Evolutionary conservation across 176 grass and related monocot genomes (phyloP).

Genomic region (Luzula sylvatica): DNA sequence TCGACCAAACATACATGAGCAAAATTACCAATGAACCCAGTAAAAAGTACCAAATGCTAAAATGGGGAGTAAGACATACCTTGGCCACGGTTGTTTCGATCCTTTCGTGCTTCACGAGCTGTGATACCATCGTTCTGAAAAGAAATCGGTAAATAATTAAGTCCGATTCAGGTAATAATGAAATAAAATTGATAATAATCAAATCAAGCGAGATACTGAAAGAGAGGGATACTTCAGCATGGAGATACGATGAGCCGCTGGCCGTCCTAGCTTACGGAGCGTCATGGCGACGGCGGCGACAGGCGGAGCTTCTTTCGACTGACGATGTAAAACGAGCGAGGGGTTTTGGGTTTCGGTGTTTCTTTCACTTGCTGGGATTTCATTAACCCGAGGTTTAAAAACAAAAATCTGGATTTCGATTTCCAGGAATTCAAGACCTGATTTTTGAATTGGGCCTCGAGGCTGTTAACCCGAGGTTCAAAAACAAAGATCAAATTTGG

Average conservation of each 20-base stretch:
- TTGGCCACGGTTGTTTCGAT: conserved; percentile 84
- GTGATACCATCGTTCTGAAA: conserved; percentile 90
- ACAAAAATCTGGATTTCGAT: not conserved
- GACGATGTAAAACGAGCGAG: conserved; percentile 5
- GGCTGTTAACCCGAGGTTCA: no score
- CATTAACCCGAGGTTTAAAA: not conserved
- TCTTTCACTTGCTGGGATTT: not conserved
- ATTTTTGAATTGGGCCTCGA: no score
- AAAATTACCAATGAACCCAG: not conserved
- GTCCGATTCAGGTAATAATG: no score
- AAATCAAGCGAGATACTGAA: not conserved
- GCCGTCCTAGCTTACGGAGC: conserved; percentile 68
- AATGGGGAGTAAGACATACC: conserved; percentile 19
- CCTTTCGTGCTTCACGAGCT: conserved; percentile 97
- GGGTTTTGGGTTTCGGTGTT: conserved; percentile 8
- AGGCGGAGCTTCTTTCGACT: conserved; percentile 15
- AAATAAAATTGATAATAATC: no score
- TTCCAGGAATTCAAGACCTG: no score
- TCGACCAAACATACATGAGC: conserved; percentile 4
- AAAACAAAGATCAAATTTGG: no score
- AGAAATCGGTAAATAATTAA: not conserved
- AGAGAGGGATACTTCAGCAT: conserved; percentile 46
- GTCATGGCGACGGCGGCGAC: conserved; percentile 30
- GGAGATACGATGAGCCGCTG: conserved; percentile 42
- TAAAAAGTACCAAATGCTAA: not conserved